Evolutionary conservation across 164 flowering plant species (phyloP).

Genomic region (Vitis labrusca): DNA sequence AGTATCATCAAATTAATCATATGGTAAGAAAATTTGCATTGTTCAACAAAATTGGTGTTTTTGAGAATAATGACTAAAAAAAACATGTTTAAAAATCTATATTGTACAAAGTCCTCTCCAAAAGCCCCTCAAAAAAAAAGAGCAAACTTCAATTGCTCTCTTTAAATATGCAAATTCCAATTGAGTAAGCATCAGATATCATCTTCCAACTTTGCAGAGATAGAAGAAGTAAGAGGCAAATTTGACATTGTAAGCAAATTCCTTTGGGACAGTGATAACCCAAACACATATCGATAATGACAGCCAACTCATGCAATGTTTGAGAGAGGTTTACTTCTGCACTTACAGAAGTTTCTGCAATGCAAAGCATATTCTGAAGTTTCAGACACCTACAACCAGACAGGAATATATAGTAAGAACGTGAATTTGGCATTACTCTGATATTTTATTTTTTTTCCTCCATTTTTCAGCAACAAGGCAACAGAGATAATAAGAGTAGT

Average conservation of each 20-base stretch:
- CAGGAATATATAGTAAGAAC: conserved; percentile 8
- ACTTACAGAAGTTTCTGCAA: conserved; percentile 75
- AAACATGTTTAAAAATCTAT: too few species aligned
- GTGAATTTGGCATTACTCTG: not conserved
- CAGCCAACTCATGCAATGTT: not conserved
- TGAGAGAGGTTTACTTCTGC: conserved; percentile 3
- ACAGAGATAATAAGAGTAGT: not conserved
- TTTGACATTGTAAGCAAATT: not conserved
- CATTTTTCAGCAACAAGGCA: too few species aligned
- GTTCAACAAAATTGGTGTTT: too few species aligned
- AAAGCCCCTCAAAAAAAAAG: too few species aligned
- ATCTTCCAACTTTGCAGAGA: not conserved
- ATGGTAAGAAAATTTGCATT: too few species aligned
- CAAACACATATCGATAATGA: not conserved
- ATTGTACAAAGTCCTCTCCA: too few species aligned
- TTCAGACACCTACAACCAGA: conserved; percentile 57
- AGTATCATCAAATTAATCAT: too few species aligned
- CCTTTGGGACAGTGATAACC: not conserved
- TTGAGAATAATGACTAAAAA: too few species aligned
- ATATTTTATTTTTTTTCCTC: too few species aligned
- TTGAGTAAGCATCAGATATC: not conserved
- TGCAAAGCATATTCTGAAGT: conserved; percentile 70
- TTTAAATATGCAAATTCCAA: not conserved
- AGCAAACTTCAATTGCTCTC: too few species aligned
- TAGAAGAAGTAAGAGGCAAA: too few species aligned